A percentile compares a stretch with the other conserved stretches of the same genome.
Conservation (phyloP, 331 rosid genomes). For the Prunus yedoensis region DNA sequence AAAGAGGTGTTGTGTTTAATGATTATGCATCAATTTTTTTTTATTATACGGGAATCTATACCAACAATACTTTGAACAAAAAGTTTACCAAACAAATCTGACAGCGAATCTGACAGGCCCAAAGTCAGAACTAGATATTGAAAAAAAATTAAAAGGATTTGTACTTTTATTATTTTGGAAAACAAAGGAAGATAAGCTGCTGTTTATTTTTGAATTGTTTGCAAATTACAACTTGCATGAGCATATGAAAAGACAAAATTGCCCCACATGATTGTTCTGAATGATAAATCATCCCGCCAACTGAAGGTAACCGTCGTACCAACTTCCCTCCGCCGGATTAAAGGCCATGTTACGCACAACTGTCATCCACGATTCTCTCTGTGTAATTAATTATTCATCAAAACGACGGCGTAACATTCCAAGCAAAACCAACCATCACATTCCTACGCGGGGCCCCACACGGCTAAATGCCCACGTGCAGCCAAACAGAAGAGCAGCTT, state of each 20-base stretch:
- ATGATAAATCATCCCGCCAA: neutral
- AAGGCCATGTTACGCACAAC: neutral
- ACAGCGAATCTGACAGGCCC: too few relatives aligned
- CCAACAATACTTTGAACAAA: too few relatives aligned
- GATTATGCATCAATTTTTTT: too few relatives aligned
- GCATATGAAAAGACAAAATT: neutral
- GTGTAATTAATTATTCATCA: too few relatives aligned
- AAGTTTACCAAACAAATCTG: too few relatives aligned
- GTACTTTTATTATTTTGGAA: too few relatives aligned
- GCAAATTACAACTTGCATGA: neutral
- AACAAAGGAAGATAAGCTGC: neutral
- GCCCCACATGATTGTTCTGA: neutral
- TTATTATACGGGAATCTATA: too few relatives aligned
- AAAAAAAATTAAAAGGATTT: too few relatives aligned
- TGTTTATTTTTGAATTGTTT: neutral
- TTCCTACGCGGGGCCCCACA: neutral
- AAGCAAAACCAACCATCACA: neutral
- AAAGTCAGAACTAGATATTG: too few relatives aligned
- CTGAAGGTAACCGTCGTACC: neutral
- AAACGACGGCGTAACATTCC: slow-evolving; percentile 8
- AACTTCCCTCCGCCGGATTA: neutral
- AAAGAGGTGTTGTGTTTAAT: too few relatives aligned
- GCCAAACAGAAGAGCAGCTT: neutral
- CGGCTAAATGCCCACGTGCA: neutral
- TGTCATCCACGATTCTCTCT: neutral